A percentile compares a stretch with the other conserved stretches of the same genome.
Evolutionary conservation across 2,329 filamentous ascomycete species (phyloP).

Genomic region (Aureobasidium sp.): DNA sequence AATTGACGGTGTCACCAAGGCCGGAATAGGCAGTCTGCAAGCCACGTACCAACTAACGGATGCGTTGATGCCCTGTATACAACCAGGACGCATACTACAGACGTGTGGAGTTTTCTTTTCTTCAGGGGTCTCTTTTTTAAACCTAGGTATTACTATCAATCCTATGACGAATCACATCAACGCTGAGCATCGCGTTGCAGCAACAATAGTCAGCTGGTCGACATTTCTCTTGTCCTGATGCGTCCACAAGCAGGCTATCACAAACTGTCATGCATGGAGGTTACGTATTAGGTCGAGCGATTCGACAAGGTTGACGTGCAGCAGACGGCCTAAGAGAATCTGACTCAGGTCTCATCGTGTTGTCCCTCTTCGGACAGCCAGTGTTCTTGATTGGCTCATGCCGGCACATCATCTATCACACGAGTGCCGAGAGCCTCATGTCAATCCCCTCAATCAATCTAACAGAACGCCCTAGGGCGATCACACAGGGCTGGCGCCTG

Average conservation of each 20-base stretch:
- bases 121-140: not conserved
- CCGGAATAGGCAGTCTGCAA: no score
- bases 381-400: not conserved
- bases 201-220: not conserved
- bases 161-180: not conserved
- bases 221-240: not conserved
- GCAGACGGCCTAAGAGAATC: not conserved
- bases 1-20: no score
- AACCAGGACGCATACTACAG: not conserved
- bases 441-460: not conserved
- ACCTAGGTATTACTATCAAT: not conserved
- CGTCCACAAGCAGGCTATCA: not conserved
- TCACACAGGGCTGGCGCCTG: not conserved
- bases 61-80: not conserved
- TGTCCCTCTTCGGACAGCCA: not conserved
- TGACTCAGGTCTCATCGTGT: not conserved
- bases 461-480: not conserved
- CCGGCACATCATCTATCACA: not conserved
- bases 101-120: not conserved
- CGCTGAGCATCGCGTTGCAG: not conserved
- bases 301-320: not conserved
- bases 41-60: no score
- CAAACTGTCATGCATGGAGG: not conserved
- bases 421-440: not conserved
- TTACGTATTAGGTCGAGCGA: not conserved